phyloP scores from a whole-genome alignment of 2,329 filamentous ascomycete species.

The Decorospora gaudefroyi region DNA sequence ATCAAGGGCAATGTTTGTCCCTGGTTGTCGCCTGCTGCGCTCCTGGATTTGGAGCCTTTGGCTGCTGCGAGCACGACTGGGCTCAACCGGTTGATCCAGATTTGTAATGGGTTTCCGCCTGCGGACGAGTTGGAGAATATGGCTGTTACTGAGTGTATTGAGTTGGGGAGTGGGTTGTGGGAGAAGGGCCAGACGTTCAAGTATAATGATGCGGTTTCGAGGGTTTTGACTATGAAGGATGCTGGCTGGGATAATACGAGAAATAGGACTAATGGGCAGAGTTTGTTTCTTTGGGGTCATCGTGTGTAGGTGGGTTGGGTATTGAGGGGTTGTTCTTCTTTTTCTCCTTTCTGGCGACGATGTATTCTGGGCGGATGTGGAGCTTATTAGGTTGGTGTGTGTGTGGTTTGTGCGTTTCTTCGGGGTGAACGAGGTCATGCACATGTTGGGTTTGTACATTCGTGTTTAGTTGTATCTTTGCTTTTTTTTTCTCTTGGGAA shows the following conservation, averaged over 20 bases:
- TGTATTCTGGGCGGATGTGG: no score
- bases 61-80: conserved; percentile 30
- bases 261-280: conserved; percentile 34
- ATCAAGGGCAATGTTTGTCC: conserved; percentile 38
- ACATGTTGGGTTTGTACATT: no score
- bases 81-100: conserved; percentile 39
- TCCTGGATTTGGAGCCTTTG: conserved; percentile 34
- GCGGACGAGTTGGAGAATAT: conserved; percentile 34
- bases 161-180: conserved; percentile 42
- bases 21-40: conserved; percentile 35
- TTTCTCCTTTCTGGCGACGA: no score
- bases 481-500: no score
- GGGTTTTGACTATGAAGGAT: conserved; percentile 40
- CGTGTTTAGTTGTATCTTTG: no score
- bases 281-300: conserved; percentile 40
- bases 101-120: conserved; percentile 28
- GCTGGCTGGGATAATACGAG: conserved; percentile 41
- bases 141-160: conserved; percentile 42
- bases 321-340: background rate
- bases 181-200: conserved; percentile 45
- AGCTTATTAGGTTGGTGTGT: no score
- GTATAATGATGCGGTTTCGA: conserved; percentile 35
- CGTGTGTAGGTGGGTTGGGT: conserved; percentile 19
- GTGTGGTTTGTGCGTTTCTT: no score
- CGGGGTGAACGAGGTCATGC: no score